A percentile compares a stretch with the other conserved stretches of the same genome.
phyloP scores from a whole-genome alignment of 2,329 filamentous ascomycete genomes.

The Venturia asperata region DNA sequence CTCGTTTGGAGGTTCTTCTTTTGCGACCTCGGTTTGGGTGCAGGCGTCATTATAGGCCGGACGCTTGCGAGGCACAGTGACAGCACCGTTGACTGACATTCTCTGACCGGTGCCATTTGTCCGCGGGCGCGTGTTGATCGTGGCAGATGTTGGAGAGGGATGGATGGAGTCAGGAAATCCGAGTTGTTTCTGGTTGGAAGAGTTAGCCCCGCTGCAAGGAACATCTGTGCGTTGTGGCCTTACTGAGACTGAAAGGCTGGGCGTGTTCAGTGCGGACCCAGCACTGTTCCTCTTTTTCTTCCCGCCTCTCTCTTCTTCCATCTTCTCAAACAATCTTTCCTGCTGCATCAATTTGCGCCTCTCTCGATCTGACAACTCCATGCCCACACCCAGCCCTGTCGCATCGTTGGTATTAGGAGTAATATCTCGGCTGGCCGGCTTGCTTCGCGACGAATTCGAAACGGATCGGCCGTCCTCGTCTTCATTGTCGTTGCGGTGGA shows the following conservation, averaged over 20 bases:
- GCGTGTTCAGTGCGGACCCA: conserved; percentile 47
- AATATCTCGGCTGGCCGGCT: conserved; percentile 53
- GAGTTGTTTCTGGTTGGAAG: conserved; percentile 31
- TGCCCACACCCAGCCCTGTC: conserved; percentile 30
- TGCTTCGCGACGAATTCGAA: conserved; percentile 50
- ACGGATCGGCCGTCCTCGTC: conserved; percentile 54
- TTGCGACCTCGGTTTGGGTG: conserved; percentile 29
- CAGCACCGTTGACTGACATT: conserved; percentile 17
- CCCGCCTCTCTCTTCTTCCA: conserved; percentile 50
- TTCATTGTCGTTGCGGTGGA: conserved; percentile 44
- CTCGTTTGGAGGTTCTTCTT: neutral
- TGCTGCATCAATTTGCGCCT: conserved; percentile 56
- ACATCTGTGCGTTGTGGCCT: conserved; percentile 17
- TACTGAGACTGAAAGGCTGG: conserved; percentile 37
- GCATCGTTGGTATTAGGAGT: conserved; percentile 50
- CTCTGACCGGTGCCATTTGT: conserved; percentile 14
- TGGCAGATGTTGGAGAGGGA: conserved; percentile 29
- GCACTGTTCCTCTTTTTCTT: conserved; percentile 50
- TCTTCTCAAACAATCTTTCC: conserved; percentile 54
- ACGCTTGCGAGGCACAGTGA: conserved; percentile 31
- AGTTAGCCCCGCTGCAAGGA: conserved; percentile 20
- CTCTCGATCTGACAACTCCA: conserved; percentile 55
- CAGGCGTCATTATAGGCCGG: conserved; percentile 24
- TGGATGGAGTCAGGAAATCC: conserved; percentile 27
- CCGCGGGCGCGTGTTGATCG: conserved; percentile 1